phyloP scores from a whole-genome alignment of 148 eudicot species.

The Chenopodium suecicum region DNA sequence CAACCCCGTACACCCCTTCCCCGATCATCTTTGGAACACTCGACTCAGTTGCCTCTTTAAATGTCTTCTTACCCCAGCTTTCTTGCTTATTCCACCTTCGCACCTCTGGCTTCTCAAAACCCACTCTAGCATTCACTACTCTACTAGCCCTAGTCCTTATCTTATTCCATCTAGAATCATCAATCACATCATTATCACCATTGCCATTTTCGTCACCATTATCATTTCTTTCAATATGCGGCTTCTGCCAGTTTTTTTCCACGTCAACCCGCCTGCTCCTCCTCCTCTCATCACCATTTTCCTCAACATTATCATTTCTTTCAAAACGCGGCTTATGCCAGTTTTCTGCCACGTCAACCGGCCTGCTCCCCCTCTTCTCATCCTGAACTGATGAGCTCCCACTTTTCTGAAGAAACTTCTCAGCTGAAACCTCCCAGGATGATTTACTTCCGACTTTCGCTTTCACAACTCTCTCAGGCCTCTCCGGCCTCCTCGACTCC shows the following conservation, averaged over 20 bases:
- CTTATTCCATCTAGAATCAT: constrained; percentile 77
- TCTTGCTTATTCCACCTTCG: constrained; percentile 65
- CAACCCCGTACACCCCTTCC: constrained; percentile 90
- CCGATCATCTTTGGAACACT: constrained; percentile 80
- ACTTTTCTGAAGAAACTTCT: constrained; percentile 47
- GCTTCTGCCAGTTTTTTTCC: constrained; percentile 30
- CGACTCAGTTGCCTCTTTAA: constrained; percentile 78
- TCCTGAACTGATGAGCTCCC: constrained; percentile 31
- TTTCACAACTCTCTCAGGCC: constrained; percentile 24
- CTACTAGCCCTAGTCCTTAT: constrained; percentile 51
- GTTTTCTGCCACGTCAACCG: constrained; percentile 29
- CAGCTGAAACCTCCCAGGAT: constrained; percentile 85
- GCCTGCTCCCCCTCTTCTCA: constrained; percentile 19
- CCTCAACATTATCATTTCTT: constrained; percentile 35
- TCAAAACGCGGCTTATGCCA: constrained; percentile 25
- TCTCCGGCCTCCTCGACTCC: constrained; percentile 30
- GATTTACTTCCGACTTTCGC: constrained; percentile 42
- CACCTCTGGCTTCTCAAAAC: constrained; percentile 46
- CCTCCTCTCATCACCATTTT: constrained; percentile 13
- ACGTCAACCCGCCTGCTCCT: constrained; percentile 17
- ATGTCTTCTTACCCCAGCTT: constrained; percentile 75
- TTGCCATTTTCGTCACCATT: constrained; percentile 32
- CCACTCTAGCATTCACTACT: constrained; percentile 37
- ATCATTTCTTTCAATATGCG: constrained; percentile 27
- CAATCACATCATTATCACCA: constrained; percentile 43